Conservation (phyloP, 2,329 filamentous ascomycete genomes). For the Coniella vitis region DNA sequence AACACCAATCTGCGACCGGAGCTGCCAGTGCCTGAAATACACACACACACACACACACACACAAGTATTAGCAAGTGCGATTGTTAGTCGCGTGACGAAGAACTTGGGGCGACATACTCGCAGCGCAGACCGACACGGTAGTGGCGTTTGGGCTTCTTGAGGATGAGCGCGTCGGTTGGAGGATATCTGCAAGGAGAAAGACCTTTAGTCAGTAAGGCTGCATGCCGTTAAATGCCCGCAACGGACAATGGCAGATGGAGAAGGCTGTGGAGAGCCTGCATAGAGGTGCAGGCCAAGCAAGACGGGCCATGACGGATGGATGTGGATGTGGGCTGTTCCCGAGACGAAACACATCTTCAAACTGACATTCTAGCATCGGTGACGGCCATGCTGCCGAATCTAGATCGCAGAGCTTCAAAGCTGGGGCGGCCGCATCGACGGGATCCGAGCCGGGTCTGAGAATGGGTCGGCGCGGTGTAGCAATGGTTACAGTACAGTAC, state of each 20-base stretch:
- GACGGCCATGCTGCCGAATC: constrained; percentile 43
- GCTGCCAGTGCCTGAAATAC: constrained; percentile 65
- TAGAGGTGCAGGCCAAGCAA: background rate
- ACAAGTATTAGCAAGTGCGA: background rate
- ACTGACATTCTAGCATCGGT: constrained; percentile 47
- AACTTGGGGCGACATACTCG: constrained; percentile 51
- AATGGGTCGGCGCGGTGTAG: too few relatives aligned
- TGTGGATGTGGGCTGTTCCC: background rate
- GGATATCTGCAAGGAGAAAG: constrained; percentile 42
- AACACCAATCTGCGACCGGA: constrained; percentile 83
- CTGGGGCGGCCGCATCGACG: constrained; percentile 23
- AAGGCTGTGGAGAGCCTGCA: background rate
- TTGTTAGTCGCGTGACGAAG: constrained; percentile 35
- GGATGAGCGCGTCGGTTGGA: constrained; percentile 59
- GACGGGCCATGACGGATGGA: background rate
- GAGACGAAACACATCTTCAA: background rate
- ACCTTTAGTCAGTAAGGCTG: constrained; percentile 17
- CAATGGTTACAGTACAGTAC: background rate
- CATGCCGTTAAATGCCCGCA: background rate
- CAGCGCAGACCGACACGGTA: constrained; percentile 40
- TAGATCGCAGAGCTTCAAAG: constrained; percentile 19
- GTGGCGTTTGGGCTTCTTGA: constrained; percentile 54
- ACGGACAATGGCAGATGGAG: background rate
- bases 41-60: too few relatives aligned
- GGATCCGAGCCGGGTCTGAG: background rate